These are phyloP conservation scores for Trifolium pratense DNA, from an alignment of 306 rosid species.

Conservation along the genomic window DNA sequence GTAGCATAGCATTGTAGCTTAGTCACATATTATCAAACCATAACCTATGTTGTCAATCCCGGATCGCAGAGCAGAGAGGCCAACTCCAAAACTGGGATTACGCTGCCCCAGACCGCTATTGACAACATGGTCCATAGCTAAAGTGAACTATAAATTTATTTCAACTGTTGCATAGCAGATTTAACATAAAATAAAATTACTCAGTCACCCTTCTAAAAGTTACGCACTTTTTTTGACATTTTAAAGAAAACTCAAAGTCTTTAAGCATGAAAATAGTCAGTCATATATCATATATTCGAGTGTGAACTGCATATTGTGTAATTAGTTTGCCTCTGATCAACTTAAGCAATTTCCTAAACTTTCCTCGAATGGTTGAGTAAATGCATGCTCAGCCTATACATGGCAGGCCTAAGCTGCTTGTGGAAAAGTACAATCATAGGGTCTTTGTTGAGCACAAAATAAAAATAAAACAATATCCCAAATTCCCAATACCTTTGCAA, in stretches of 20 bases:
- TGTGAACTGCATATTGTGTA: constrained; percentile 16
- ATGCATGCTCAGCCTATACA: constrained; percentile 22
- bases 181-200: too few relatives aligned
- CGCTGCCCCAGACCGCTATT: neutral
- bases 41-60: neutral
- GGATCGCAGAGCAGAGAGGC: neutral
- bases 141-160: too few relatives aligned
- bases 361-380: constrained; percentile 35
- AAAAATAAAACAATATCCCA: constrained; percentile 36
- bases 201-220: constrained; percentile 20
- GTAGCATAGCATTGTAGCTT: constrained; percentile 24
- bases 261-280: constrained; percentile 19
- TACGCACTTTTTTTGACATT: constrained; percentile 14
- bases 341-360: constrained; percentile 37
- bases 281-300: constrained; percentile 9
- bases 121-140: constrained; percentile 6
- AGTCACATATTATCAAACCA: constrained; percentile 25
- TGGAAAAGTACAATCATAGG: constrained; percentile 32
- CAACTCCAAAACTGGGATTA: constrained; percentile 1
- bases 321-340: constrained; percentile 23
- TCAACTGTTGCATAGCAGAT: too few relatives aligned
- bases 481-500: constrained; percentile 88
- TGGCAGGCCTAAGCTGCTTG: constrained; percentile 26
- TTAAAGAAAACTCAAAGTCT: constrained; percentile 14
- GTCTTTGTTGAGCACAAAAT: constrained; percentile 31